Evolutionary conservation across 192 early-diverging fungal genomes (phyloP).

Genomic region (Gaertneriomyces sp.): DNA sequence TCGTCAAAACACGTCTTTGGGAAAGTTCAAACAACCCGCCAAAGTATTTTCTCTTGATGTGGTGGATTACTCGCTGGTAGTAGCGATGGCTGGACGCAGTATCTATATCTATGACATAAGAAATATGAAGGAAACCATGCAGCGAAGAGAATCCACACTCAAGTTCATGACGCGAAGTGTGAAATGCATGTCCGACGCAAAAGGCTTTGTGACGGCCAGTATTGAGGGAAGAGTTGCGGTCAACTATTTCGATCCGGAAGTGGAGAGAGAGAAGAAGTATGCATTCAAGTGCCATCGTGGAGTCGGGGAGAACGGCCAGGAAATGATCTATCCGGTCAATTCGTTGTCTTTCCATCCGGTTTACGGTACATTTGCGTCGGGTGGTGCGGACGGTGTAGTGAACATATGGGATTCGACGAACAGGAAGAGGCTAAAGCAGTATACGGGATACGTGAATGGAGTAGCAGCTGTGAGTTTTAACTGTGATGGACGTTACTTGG

Average conservation of each 20-base stretch:
- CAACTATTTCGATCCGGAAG: slow-evolving; percentile 81
- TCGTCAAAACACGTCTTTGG: slow-evolving; percentile 41
- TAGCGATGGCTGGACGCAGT: slow-evolving; percentile 76
- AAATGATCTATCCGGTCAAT: slow-evolving; percentile 90
- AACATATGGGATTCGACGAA: slow-evolving; percentile 90
- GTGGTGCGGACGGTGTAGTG: slow-evolving; percentile 89
- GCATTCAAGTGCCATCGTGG: slow-evolving; percentile 97
- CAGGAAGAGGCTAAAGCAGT: slow-evolving; percentile 83
- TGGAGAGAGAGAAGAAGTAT: slow-evolving; percentile 75
- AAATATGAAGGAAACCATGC: slow-evolving; percentile 69
- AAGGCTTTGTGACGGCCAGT: slow-evolving; percentile 83
- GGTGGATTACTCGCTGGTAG: slow-evolving; percentile 62
- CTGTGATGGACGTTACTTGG: slow-evolving; percentile 71
- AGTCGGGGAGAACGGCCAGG: slow-evolving; percentile 61
- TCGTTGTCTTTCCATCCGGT: slow-evolving; percentile 88
- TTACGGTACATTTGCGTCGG: slow-evolving; percentile 92
- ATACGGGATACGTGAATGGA: slow-evolving; percentile 74
- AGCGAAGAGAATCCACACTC: slow-evolving; percentile 71
- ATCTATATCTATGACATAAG: slow-evolving; percentile 83
- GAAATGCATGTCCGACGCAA: slow-evolving; percentile 78
- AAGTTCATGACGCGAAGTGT: slow-evolving; percentile 89
- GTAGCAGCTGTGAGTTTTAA: slow-evolving; percentile 80
- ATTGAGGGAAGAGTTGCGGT: slow-evolving; percentile 94
- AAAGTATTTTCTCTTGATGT: slow-evolving; percentile 87
- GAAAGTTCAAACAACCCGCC: slow-evolving; percentile 56